Base-by-base conservation (phyloP, 257 asterid species). In the Rhazya stricta region DNA sequence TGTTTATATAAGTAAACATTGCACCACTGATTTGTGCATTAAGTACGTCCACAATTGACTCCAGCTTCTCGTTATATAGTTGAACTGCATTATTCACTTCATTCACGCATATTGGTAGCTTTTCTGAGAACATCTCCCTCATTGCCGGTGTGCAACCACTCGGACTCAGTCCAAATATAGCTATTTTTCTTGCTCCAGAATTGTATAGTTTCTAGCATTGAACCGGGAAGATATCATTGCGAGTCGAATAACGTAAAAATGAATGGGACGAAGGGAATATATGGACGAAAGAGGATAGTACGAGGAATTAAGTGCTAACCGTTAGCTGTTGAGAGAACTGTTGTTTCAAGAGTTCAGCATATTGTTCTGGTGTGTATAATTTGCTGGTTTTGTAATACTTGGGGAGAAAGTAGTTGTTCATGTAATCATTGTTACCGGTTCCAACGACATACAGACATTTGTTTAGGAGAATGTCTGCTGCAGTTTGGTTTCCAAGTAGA, bases 371-470 rank as follows among this genome's bases (percentile, higher is more conserved):
- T 0, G 72, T 43, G 69, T 81, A 85, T 11, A 15, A 46, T 0
- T 62, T 74, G 45, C 88, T 84, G 3, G 91, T 74, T 1, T 86
- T 62, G 79, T 87, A 91, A 42, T 42, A 57, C 21, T 74, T 77
- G 2, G 96, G 96, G 86, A 83, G 53, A 74, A 85, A 87, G 43
- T 87, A 91, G 81, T 91, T 86, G 79, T 87, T 82, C 21, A 91
- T 81, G 71, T 89, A 91, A 78, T 91, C 96, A 43, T 91, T 91
- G 81, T 84, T 87, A 16, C 96, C 93, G 3, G 84, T 18, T 36
- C 72, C 77, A 2, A 91, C 42, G 6, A 77, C 74, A 57, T 87
- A 91, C 23, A 91, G 72, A 83, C 97, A 91, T 76, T 89, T 83
- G 77, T 79, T 80, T 3, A 91, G 79, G 67, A 85, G 63, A 41